Conservation (phyloP, 2,329 filamentous ascomycete species). For the Colletotrichum tanaceti region DNA sequence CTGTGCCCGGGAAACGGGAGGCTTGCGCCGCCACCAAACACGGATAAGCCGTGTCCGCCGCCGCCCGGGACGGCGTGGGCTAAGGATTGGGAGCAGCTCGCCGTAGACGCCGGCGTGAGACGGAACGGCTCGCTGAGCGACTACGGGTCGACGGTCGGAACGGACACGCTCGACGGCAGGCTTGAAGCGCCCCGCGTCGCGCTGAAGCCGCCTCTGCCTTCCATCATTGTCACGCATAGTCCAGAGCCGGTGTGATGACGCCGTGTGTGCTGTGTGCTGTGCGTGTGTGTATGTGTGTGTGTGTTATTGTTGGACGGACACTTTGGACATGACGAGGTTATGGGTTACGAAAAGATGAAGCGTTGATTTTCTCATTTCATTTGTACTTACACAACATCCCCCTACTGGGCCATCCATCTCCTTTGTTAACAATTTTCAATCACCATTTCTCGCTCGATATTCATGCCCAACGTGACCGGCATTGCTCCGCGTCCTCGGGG, state of each 20-base stretch:
- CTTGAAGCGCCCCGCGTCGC: not conserved
- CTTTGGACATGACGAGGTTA: constrained; percentile 5
- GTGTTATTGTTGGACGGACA: not conserved
- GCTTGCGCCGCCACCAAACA: constrained; percentile 7
- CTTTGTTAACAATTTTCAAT: constrained; percentile 3
- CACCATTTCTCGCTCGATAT: not conserved
- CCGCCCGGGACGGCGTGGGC: constrained; percentile 42
- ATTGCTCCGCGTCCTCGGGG: not conserved
- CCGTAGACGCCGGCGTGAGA: constrained; percentile 37
- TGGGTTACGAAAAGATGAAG: constrained; percentile 7
- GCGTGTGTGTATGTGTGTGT: not conserved
- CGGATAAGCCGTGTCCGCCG: constrained; percentile 33
- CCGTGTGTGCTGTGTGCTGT: not conserved
- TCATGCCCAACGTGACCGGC: not conserved
- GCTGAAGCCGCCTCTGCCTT: constrained; percentile 34
- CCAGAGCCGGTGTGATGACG: constrained; percentile 19
- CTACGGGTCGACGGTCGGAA: constrained; percentile 27
- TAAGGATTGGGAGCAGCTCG: constrained; percentile 40
- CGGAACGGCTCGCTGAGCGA: constrained; percentile 38
- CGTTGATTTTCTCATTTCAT: not conserved
- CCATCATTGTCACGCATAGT: constrained; percentile 39
- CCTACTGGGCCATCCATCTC: constrained; percentile 1
- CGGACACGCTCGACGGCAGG: constrained; percentile 18
- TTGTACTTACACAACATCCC: not conserved
- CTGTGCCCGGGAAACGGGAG: constrained; percentile 37